These are phyloP conservation scores for Penicillium sumatraense DNA, from an alignment of 2,329 filamentous ascomycete species.

Conservation along the genomic window DNA sequence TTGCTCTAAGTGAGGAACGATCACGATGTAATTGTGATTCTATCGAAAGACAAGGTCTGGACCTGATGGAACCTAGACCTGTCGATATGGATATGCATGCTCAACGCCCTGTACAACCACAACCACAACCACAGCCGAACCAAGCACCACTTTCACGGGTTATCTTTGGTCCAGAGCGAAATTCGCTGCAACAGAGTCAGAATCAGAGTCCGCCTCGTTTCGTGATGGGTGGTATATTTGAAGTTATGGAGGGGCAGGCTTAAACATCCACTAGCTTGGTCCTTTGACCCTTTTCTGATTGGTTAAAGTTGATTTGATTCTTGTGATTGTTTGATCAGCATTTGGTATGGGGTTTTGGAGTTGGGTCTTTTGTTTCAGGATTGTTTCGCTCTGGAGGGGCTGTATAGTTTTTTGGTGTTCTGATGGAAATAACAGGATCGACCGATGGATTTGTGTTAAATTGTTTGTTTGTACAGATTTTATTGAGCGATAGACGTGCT, in stretches of 20 bases:
- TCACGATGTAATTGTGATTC: conserved; percentile 43
- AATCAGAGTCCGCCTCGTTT: conserved; percentile 37
- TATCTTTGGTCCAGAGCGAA: conserved; percentile 5
- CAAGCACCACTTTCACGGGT: background rate
- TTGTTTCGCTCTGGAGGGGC: background rate
- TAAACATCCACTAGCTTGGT: conserved; percentile 22
- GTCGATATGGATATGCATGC: conserved; percentile 37
- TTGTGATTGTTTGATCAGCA: background rate
- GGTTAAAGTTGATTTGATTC: background rate
- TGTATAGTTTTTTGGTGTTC: background rate
- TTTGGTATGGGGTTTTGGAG: background rate
- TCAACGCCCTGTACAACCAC: background rate
- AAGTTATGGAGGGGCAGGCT: conserved; percentile 50
- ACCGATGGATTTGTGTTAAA: background rate
- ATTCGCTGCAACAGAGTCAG: conserved; percentile 19
- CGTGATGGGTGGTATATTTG: conserved; percentile 54
- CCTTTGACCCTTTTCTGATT: background rate
- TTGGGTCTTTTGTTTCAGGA: background rate
- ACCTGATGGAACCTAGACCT: conserved; percentile 51
- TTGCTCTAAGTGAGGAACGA: conserved; percentile 49
- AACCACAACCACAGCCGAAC: background rate
- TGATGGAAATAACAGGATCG: background rate
- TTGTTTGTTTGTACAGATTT: background rate
- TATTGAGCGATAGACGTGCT: background rate
- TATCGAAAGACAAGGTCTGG: conserved; percentile 46